These are phyloP conservation scores for Hygrophorus russula DNA, from an alignment of 768 basidiomycete species.

Conservation along the genomic window DNA sequence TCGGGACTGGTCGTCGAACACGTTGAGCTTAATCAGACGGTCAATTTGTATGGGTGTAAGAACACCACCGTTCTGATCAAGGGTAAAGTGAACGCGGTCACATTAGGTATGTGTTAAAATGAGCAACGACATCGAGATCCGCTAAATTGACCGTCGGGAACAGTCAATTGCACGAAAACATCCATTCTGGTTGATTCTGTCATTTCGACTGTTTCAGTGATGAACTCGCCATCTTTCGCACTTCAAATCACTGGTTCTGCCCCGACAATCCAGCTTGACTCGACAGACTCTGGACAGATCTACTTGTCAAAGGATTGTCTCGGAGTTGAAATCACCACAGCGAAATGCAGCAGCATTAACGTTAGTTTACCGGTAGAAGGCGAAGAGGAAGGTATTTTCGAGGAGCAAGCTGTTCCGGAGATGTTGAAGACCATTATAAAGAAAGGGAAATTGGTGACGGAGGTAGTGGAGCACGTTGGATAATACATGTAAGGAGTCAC, in stretches of 20 bases:
- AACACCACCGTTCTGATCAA: slow-evolving; percentile 71
- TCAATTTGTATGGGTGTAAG: slow-evolving; percentile 90
- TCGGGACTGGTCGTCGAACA: slow-evolving; percentile 59
- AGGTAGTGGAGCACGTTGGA: slow-evolving; percentile 77
- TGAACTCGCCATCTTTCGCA: slow-evolving; percentile 86
- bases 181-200: slow-evolving; percentile 85
- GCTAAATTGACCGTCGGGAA: not conserved
- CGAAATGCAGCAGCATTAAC: slow-evolving; percentile 91
- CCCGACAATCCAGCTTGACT: slow-evolving; percentile 90
- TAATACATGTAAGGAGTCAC: slow-evolving; percentile 17
- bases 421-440: slow-evolving; percentile 84
- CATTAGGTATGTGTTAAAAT: slow-evolving; percentile 47
- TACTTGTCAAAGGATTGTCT: slow-evolving; percentile 82
- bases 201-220: slow-evolving; percentile 83
- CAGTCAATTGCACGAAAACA: slow-evolving; percentile 85
- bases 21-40: slow-evolving; percentile 66
- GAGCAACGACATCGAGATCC: not conserved
- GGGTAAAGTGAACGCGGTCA: slow-evolving; percentile 94
- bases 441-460: slow-evolving; percentile 79
- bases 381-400: slow-evolving; percentile 87
- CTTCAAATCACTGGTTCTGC: slow-evolving; percentile 84
- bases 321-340: slow-evolving; percentile 75
- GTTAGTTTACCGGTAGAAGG: slow-evolving; percentile 76
- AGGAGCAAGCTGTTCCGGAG: slow-evolving; percentile 86
- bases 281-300: slow-evolving; percentile 90